Conservation (phyloP, 805 yeast species). For the Candida maltosa region DNA sequence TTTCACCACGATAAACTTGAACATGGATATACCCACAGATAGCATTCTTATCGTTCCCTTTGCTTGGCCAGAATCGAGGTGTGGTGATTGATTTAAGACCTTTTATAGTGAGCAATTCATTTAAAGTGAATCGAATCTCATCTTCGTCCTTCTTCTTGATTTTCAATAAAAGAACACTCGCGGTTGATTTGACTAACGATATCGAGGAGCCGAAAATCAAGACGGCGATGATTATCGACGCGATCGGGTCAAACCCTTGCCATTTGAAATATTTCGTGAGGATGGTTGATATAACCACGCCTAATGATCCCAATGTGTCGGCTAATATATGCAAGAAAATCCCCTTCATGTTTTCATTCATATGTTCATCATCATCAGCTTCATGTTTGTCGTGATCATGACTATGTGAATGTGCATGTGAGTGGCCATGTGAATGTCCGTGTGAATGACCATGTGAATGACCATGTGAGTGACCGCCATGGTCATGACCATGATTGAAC, state of each 20-base stretch:
- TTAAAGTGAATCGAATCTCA: constrained; percentile 58
- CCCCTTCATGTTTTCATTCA: constrained; percentile 82
- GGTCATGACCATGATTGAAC: constrained; percentile 63
- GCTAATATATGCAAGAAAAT: constrained; percentile 91
- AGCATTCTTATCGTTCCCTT: constrained; percentile 18
- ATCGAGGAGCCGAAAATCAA: constrained; percentile 78
- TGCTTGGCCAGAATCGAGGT: constrained; percentile 94
- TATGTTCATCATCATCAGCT: constrained; percentile 11
- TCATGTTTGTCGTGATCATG: constrained; percentile 16
- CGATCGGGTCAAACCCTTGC: constrained; percentile 88
- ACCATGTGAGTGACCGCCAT: constrained; percentile 39
- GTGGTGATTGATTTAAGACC: constrained; percentile 85
- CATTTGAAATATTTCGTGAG: constrained; percentile 63
- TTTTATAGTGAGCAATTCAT: constrained; percentile 63
- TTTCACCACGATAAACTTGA: constrained; percentile 67
- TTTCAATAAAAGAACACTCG: constrained; percentile 65
- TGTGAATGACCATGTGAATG: constrained; percentile 35
- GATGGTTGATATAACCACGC: constrained; percentile 88
- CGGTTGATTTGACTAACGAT: constrained; percentile 80
- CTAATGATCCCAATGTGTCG: constrained; percentile 94
- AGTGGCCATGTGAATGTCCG: constrained; percentile 20
- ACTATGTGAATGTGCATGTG: constrained; percentile 20
- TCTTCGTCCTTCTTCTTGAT: constrained; percentile 59
- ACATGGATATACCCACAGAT: constrained; percentile 74
- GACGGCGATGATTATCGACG: constrained; percentile 81